Evolutionary conservation across 2,329 filamentous ascomycete species (phyloP).

Genomic region (Aspergillus pseudonomiae): DNA sequence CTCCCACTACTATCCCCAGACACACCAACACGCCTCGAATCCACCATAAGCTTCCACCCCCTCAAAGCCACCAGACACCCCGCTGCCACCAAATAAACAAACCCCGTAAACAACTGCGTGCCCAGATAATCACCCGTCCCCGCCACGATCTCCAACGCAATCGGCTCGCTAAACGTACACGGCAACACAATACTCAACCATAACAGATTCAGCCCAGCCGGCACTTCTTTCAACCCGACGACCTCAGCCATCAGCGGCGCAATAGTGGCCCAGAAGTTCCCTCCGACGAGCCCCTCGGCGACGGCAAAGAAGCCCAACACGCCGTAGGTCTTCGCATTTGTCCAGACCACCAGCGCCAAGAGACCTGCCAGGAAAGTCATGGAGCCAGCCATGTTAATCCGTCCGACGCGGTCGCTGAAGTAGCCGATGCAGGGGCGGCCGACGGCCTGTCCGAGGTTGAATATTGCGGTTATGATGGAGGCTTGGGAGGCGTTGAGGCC

Average conservation of each 20-base stretch:
- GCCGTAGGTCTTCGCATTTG: slow-evolving; percentile 47
- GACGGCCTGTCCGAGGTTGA: slow-evolving; percentile 53
- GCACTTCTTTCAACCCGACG: slow-evolving; percentile 56
- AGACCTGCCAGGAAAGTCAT: slow-evolving; percentile 39
- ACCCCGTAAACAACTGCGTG: slow-evolving; percentile 54
- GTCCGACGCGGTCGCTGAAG: slow-evolving; percentile 47
- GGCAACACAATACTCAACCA: slow-evolving; percentile 58
- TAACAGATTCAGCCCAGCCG: slow-evolving; percentile 55
- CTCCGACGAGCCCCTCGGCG: slow-evolving; percentile 48
- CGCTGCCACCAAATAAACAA: slow-evolving; percentile 59
- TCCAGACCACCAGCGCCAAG: slow-evolving; percentile 50
- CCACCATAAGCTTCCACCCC: background rate
- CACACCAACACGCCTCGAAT: background rate
- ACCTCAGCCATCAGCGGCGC: slow-evolving; percentile 60
- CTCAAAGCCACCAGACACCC: slow-evolving; percentile 29
- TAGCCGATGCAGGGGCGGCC: slow-evolving; percentile 52
- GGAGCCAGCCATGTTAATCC: slow-evolving; percentile 11
- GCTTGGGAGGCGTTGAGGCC: slow-evolving; percentile 45
- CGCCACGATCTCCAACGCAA: slow-evolving; percentile 49
- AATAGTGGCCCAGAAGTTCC: slow-evolving; percentile 55
- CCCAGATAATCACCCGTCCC: slow-evolving; percentile 24
- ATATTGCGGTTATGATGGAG: slow-evolving; percentile 44
- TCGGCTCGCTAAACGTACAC: slow-evolving; percentile 46
- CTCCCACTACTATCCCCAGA: background rate
- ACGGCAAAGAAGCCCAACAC: slow-evolving; percentile 49